A percentile compares a stretch with the other conserved stretches of the same genome.
phyloP scores from a whole-genome alignment of 1,284 basidiomycete genomes.

The Papiliotrema fonsecae region DNA sequence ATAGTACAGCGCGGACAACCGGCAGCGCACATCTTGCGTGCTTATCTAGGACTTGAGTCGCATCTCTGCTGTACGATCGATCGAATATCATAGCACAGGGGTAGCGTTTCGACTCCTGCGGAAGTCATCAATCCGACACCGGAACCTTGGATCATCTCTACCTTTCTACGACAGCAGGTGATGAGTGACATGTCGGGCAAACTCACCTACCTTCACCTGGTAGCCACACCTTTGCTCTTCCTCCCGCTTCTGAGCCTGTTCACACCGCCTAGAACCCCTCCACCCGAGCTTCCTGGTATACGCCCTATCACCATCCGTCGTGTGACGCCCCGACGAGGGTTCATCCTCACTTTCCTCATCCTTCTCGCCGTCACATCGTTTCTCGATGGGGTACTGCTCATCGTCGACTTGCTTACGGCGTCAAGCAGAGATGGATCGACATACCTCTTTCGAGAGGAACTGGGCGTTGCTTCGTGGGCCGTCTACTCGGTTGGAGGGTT shows the following conservation, averaged over 20 bases:
- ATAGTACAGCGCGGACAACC: too few relatives aligned
- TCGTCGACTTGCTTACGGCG: slow-evolving; percentile 22
- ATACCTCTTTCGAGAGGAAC: slow-evolving; percentile 1
- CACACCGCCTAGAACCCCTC: slow-evolving; percentile 9
- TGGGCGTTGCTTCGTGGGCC: slow-evolving; percentile 16
- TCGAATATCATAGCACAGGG: too few relatives aligned
- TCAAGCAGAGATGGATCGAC: slow-evolving; percentile 2
- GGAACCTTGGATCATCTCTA: too few relatives aligned
- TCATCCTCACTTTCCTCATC: slow-evolving; percentile 29
- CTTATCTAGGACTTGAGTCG: too few relatives aligned
- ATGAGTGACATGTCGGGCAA: too few relatives aligned
- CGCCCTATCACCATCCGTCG: slow-evolving; percentile 36
- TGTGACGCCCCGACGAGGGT: slow-evolving; percentile 34
- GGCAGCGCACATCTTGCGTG: too few relatives aligned
- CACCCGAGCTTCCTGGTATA: slow-evolving; percentile 23
- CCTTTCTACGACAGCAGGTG: too few relatives aligned
- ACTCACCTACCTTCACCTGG: slow-evolving; percentile 23
- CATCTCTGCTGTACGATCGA: too few relatives aligned
- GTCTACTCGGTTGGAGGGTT: slow-evolving; percentile 33
- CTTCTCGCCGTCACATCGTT: slow-evolving; percentile 26
- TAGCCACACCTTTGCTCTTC: slow-evolving; percentile 28
- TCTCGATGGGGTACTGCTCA: slow-evolving; percentile 24
- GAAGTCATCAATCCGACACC: too few relatives aligned
- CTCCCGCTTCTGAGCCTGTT: slow-evolving; percentile 31
- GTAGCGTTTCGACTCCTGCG: too few relatives aligned